A percentile compares a stretch with the other conserved stretches of the same genome.
Conservation (phyloP, 2,329 filamentous ascomycete genomes). For the Colletotrichum trifolii region DNA sequence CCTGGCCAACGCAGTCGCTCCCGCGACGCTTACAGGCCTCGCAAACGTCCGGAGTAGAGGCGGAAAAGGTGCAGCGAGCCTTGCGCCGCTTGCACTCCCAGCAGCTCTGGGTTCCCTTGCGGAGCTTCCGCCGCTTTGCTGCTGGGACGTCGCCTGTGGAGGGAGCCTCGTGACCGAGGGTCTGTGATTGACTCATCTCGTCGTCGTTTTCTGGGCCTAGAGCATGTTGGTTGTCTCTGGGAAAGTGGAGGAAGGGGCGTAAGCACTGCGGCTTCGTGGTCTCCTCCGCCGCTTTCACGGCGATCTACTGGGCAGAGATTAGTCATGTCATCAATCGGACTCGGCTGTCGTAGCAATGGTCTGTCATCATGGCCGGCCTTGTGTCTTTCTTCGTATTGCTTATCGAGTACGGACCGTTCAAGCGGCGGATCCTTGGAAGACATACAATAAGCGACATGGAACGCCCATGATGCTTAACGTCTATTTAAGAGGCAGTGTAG, state of each 20-base stretch:
- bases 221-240: too few relatives aligned
- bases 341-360: slow-evolving; percentile 12
- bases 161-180: not conserved
- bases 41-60: not conserved
- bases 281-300: slow-evolving; percentile 29
- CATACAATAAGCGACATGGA: not conserved
- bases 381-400: not conserved
- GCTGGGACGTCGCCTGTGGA: not conserved
- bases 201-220: too few relatives aligned
- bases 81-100: slow-evolving; percentile 36
- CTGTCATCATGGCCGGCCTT: not conserved
- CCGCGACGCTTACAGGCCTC: slow-evolving; percentile 55
- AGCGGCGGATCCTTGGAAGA: not conserved
- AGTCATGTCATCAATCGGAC: slow-evolving; percentile 16
- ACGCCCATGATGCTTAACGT: not conserved
- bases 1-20: slow-evolving; percentile 57
- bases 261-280: not conserved
- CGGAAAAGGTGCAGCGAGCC: slow-evolving; percentile 18
- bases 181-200: not conserved
- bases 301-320: slow-evolving; percentile 5
- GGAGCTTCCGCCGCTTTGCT: slow-evolving; percentile 27
- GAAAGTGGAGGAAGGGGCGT: too few relatives aligned
- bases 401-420: not conserved
- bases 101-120: slow-evolving; percentile 34
- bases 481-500: too few relatives aligned